These are phyloP conservation scores for Heliamphora pulchella DNA, from an alignment of 179 eudicot species.

Conservation along the genomic window DNA sequence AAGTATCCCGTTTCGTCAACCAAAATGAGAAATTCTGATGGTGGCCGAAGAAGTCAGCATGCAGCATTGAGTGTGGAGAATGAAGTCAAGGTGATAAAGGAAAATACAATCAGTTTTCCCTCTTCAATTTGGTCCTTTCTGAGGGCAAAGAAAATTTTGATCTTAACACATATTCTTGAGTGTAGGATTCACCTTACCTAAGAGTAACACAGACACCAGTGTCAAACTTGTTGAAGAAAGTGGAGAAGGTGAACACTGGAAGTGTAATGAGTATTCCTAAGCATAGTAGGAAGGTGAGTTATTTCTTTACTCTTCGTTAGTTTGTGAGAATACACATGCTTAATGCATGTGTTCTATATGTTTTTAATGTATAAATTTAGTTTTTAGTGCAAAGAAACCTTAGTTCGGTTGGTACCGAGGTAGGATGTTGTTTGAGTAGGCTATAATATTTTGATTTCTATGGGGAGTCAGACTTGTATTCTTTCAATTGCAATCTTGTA, in stretches of 20 bases:
- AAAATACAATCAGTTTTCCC: slow-evolving; percentile 3
- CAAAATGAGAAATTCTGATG: slow-evolving; percentile 40
- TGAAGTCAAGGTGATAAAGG: slow-evolving; percentile 28
- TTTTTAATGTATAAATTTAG: background rate
- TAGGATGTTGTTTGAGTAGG: slow-evolving; percentile 7
- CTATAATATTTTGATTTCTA: background rate
- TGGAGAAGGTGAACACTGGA: slow-evolving; percentile 58
- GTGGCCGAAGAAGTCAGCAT: slow-evolving; percentile 33
- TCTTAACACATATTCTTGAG: slow-evolving; percentile 9
- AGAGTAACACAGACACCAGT: slow-evolving; percentile 53
- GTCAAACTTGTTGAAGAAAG: slow-evolving; percentile 60
- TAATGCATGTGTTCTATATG: slow-evolving; percentile 7
- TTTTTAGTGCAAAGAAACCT: background rate
- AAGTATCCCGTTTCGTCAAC: slow-evolving; percentile 45
- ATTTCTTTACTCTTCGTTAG: background rate
- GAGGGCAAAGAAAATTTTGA: background rate
- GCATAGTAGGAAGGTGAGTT: slow-evolving; percentile 76
- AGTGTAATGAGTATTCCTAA: slow-evolving; percentile 52
- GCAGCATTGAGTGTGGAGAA: slow-evolving; percentile 29
- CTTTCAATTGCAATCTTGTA: background rate
- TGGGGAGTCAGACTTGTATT: background rate
- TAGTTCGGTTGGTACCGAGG: background rate
- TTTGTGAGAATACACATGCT: background rate
- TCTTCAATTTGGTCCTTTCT: background rate
- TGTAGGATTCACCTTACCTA: slow-evolving; percentile 49